Conservation (phyloP, 2,329 filamentous ascomycete species). For the Bipolaris oryzae region DNA sequence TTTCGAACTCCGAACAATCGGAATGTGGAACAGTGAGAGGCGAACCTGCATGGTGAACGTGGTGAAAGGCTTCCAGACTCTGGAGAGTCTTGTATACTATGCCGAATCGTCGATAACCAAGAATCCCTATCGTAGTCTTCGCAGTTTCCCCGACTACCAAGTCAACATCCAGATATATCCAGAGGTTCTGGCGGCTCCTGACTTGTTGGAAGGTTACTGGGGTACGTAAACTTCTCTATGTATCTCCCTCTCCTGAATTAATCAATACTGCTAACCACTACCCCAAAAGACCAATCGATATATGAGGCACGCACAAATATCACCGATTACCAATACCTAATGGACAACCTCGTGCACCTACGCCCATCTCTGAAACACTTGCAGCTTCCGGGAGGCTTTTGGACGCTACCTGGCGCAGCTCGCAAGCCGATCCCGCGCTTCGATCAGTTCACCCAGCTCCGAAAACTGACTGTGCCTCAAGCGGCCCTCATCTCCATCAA, state of each 20-base stretch:
- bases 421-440: conserved; percentile 24
- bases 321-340: conserved; percentile 22
- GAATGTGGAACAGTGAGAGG: conserved; percentile 7
- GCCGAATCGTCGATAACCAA: conserved; percentile 18
- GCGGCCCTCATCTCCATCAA: conserved; percentile 22
- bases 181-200: neutral
- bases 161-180: conserved; percentile 23
- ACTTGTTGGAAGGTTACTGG: neutral
- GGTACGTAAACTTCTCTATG: no score
- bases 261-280: neutral
- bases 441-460: conserved; percentile 9
- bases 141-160: conserved; percentile 21
- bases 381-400: conserved; percentile 23
- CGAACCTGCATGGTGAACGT: conserved; percentile 12
- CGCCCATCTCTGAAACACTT: conserved; percentile 10
- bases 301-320: conserved; percentile 23
- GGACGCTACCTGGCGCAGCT: conserved; percentile 20
- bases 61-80: conserved; percentile 4
- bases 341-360: conserved; percentile 16
- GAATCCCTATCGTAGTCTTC: conserved; percentile 19
- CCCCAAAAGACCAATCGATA: conserved; percentile 16
- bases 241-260: neutral
- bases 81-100: conserved; percentile 17
- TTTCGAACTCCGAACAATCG: conserved; percentile 18
- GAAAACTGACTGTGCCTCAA: conserved; percentile 16